Evolutionary conservation across 1,139 yeast genomes (phyloP), one percentile per base, ranked within the genome.

Genomic region (Citeromyces hawaiiensis): DNA sequence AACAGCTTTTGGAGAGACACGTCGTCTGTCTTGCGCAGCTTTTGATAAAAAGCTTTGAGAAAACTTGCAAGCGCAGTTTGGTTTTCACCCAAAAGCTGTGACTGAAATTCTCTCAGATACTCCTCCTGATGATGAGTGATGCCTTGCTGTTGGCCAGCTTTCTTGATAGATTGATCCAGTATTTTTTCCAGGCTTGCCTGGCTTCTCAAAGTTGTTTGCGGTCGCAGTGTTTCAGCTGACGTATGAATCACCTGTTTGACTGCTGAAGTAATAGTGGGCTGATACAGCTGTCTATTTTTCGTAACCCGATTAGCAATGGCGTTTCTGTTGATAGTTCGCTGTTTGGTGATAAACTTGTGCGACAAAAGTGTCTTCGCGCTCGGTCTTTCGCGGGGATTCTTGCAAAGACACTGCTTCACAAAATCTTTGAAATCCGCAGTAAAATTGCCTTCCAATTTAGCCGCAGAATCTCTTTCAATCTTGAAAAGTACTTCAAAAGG

Each of bases 401-500:
- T 70, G 16, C 62, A 55, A 37, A 72, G 52, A 48, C 78, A 72
- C 42, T 56, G 55, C 39, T 52, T 52, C n/a, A 72, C 68, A 54
- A 73, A 72, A 46, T 67, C 69, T 45, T 66, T 65, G 44, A 70
- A 56, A 1, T 44, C 48, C 2, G 37, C 39, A 31, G 52, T 44
- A 47, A 57, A 72, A 11, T 56, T 49, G n/a, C 57, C 55, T 8
- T 69, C 74, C 14, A 76, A 57, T 2, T 53, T 51, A 3, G 83
- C 82, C 4, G 83, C 67, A 1, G 57, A 56, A 23, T 64, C 63
- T 42, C 71, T 64, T 1, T 80, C 78, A 35, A 76, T 76, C 35
- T 60, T 55, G 47, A 73, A 71, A 23, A 86, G 58, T 2, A 87
- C 95, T 51, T 80, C 80, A 87, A 83, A 82, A 3, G 95, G 94